Evolutionary conservation across 73 alveolate species (phyloP).

Genomic region (Urostyla sp.): DNA sequence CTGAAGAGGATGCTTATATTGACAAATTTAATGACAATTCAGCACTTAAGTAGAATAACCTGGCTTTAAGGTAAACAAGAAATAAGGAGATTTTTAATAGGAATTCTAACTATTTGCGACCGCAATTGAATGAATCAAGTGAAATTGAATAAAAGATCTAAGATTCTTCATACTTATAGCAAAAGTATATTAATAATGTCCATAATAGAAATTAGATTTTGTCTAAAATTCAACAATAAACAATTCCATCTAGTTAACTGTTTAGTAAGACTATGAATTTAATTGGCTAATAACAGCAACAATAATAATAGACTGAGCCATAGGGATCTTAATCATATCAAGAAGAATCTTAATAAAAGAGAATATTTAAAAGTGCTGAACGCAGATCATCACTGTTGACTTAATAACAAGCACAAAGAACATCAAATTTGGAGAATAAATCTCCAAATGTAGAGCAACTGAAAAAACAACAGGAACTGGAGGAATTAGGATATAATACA

Average conservation of each 20-base stretch:
- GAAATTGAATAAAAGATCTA: no score
- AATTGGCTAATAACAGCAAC: background rate
- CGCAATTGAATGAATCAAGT: no score
- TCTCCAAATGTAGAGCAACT: constrained; percentile 37
- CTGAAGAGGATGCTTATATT: no score
- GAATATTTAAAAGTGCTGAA: constrained; percentile 47
- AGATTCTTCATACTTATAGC: no score
- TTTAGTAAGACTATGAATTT: background rate
- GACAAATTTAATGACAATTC: no score
- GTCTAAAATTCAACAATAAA: background rate
- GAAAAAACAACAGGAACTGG: background rate
- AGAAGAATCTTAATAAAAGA: constrained; percentile 1
- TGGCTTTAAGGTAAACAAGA: no score
- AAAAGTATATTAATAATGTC: background rate
- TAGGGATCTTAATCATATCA: background rate
- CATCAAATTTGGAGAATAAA: background rate
- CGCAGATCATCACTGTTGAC: background rate
- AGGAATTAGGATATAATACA: background rate
- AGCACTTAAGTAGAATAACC: no score
- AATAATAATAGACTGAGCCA: constrained; percentile 25
- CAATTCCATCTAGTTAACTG: background rate
- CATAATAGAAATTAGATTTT: background rate
- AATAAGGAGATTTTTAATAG: no score
- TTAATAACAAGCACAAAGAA: background rate
- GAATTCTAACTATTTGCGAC: no score